A percentile compares a stretch with the other conserved stretches of the same genome.
These are phyloP conservation scores for Batkoa obscura DNA, from an alignment of 371 early-diverging fungal genomes.

Conservation along the genomic window DNA sequence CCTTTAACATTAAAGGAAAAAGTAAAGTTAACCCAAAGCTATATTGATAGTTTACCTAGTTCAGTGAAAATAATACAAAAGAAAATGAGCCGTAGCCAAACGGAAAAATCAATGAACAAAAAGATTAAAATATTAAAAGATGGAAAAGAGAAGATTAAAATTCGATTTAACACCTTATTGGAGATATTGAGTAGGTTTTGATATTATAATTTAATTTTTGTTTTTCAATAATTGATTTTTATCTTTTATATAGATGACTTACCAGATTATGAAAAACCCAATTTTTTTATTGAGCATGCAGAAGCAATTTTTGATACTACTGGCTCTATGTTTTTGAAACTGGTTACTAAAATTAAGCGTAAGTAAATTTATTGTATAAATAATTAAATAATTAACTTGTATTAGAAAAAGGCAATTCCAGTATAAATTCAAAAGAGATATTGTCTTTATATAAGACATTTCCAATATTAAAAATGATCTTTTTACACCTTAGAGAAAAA, in stretches of 20 bases:
- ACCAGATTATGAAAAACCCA: not conserved
- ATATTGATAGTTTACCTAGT: no score
- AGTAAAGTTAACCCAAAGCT: no score
- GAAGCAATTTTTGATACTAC: not conserved
- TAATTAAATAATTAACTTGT: not conserved
- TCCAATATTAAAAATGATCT: not conserved
- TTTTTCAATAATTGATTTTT: not conserved
- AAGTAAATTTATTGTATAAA: not conserved
- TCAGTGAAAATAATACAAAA: no score
- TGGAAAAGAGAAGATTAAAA: not conserved
- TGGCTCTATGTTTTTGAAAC: not conserved
- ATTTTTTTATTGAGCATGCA: not conserved
- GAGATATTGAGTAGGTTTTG: not conserved
- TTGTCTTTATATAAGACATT: not conserved
- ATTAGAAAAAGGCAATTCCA: not conserved
- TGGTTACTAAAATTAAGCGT: slow-evolving; percentile 2
- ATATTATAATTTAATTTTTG: not conserved
- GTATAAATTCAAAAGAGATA: not conserved
- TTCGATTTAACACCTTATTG: not conserved
- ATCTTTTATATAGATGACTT: not conserved
- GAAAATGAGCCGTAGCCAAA: no score
- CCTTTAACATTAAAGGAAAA: no score
- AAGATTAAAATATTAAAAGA: no score
- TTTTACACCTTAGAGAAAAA: not conserved
- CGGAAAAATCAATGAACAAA: no score